Evolutionary conservation across 805 yeast genomes (phyloP), one percentile per base, ranked within the genome.

Genomic region (Hanseniaspora valbyensis): DNA sequence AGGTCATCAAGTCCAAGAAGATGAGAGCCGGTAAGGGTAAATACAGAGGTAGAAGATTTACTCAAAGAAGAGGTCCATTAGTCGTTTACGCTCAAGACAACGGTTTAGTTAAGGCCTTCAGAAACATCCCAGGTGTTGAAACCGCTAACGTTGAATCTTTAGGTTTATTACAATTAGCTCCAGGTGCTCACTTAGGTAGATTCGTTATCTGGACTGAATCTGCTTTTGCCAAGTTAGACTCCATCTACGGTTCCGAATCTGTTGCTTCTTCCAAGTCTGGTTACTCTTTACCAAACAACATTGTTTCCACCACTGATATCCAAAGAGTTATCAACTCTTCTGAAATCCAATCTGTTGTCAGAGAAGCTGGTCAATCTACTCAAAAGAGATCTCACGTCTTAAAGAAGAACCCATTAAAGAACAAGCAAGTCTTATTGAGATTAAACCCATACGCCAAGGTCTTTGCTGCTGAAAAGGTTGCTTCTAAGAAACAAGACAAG

Each of bases 171-270:
- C 97, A 90, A 80, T 84, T 92, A 69, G 98, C 98, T 66, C 98
- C 98, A 74, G 98, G 98, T 83, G 95, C 97, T 70, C 98, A 92
- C 81, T 78, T 92, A 68, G 98, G 98, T 79, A 89, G 98, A 82
- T 92, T 92, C 69, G 83, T 92, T 69, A 87, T 92, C 87, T 92
- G 98, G 98, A 89, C 98, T 69, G 95, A 89, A 79, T 77, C 87
- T 71, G 99, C 99, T 71, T 88, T 92, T 73, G 83, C 89, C 71
- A 80, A 89, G 67, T 81, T 92, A 69, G 99, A 92, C 80, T 77
- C 88, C 60, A 85, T 92, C 78, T 92, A 92, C 92, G 95, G 95
- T 72, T 80, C 95, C 61, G 94, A 83, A 70, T 70, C 89, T 65
- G 79, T 83, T 69, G 78, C 81, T 64, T 80, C 92, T 53, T 68